Conservation (phyloP, 371 early-diverging fungal genomes). For the Basidiobolus heterosporus region DNA sequence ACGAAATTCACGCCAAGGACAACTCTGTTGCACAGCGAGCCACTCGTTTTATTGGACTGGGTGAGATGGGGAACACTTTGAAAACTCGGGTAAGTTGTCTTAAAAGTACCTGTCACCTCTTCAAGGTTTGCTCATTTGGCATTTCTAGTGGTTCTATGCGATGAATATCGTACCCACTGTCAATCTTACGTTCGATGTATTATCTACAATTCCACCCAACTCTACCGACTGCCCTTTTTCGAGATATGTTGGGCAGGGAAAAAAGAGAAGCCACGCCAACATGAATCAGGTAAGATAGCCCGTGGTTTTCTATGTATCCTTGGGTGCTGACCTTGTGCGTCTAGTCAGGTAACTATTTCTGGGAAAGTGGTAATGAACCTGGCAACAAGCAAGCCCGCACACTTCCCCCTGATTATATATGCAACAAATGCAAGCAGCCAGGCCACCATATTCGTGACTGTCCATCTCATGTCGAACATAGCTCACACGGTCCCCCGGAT, state of each 20-base stretch:
- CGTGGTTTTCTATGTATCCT: slow-evolving; percentile 20
- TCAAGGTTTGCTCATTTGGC: too few species aligned
- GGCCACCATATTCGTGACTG: slow-evolving; percentile 50
- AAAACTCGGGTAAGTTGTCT: slow-evolving; percentile 30
- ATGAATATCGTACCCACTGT: slow-evolving; percentile 60
- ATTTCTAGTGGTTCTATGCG: slow-evolving; percentile 76
- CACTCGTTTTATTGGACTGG: slow-evolving; percentile 74
- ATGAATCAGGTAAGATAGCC: background rate
- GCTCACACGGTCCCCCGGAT: slow-evolving; percentile 8
- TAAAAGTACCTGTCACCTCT: slow-evolving; percentile 1
- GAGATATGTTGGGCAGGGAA: slow-evolving; percentile 11
- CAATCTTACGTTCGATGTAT: slow-evolving; percentile 17
- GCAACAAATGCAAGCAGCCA: slow-evolving; percentile 29
- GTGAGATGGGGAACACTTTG: slow-evolving; percentile 35
- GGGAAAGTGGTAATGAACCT: slow-evolving; percentile 17
- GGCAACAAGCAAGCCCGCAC: slow-evolving; percentile 7
- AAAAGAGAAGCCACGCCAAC: slow-evolving; percentile 8
- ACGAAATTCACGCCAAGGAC: slow-evolving; percentile 21
- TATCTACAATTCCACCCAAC: slow-evolving; percentile 19
- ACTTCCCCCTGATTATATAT: slow-evolving; percentile 28
- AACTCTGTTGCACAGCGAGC: slow-evolving; percentile 31
- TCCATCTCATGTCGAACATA: slow-evolving; percentile 10
- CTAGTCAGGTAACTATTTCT: slow-evolving; percentile 12
- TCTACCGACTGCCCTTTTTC: slow-evolving; percentile 48
- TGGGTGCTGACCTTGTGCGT: slow-evolving; percentile 33